These are phyloP conservation scores for Botryotinia narcissicola DNA, from an alignment of 2,329 filamentous ascomycete genomes.

Conservation along the genomic window DNA sequence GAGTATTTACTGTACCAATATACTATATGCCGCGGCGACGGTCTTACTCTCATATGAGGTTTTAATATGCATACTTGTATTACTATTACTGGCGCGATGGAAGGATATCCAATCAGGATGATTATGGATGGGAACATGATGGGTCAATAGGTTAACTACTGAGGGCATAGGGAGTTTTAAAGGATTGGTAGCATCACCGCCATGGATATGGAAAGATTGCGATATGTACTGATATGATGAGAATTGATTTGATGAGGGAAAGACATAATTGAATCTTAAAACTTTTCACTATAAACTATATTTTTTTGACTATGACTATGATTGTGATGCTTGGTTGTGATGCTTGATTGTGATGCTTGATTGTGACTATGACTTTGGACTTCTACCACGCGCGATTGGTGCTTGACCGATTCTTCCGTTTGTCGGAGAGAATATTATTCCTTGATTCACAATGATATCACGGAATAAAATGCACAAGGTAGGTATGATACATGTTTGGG, in stretches of 20 bases:
- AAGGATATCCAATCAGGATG: constrained; percentile 1
- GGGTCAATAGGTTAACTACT: background rate
- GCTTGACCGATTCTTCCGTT: background rate
- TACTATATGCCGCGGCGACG: constrained; percentile 3
- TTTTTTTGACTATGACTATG: background rate
- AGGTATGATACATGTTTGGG: background rate
- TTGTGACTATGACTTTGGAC: background rate
- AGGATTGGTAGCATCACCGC: constrained; percentile 12
- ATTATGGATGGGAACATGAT: constrained; percentile 8
- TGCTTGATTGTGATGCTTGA: background rate
- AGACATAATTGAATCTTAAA: background rate
- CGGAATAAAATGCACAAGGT: no score
- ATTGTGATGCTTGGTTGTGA: background rate
- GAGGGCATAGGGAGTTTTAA: background rate
- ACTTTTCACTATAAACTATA: background rate
- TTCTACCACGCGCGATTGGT: background rate
- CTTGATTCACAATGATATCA: background rate
- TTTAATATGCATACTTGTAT: background rate
- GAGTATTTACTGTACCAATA: background rate
- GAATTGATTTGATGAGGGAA: background rate
- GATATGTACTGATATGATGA: constrained; percentile 3
- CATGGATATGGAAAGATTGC: constrained; percentile 14
- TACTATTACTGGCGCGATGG: background rate
- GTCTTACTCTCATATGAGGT: background rate
- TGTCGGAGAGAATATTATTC: background rate